Conservation (phyloP, 495 filamentous ascomycete genomes). For the Immersiella caudata region DNA sequence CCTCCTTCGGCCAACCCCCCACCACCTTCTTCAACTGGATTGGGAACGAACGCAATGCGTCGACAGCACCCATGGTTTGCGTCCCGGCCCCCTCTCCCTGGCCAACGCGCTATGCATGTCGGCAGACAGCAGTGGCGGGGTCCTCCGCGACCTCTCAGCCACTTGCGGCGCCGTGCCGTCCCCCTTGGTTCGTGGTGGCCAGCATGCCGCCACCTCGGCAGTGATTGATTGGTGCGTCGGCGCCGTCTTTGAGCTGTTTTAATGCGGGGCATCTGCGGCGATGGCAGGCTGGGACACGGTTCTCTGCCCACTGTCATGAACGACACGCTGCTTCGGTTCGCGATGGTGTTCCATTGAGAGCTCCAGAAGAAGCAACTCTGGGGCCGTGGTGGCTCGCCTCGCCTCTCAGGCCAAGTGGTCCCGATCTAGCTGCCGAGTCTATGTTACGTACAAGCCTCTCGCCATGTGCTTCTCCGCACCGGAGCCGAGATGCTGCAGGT, state of each 20-base stretch:
- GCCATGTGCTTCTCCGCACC: not conserved
- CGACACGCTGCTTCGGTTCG: not conserved
- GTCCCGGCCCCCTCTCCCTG: conserved; percentile 3
- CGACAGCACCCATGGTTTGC: not conserved
- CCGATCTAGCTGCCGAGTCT: conserved; percentile 7
- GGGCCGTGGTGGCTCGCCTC: conserved; percentile 8
- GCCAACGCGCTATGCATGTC: conserved; percentile 17
- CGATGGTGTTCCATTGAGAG: not conserved
- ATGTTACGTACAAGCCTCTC: conserved; percentile 14
- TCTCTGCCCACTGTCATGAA: conserved; percentile 1
- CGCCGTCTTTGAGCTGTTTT: conserved; percentile 15
- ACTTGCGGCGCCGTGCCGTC: conserved; percentile 17
- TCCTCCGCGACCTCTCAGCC: conserved; percentile 14
- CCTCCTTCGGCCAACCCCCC: conserved; percentile 19
- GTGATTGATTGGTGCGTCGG: conserved; percentile 16
- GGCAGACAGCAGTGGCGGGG: conserved; percentile 18
- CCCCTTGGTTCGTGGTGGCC: conserved; percentile 1
- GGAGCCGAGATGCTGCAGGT: conserved; percentile 1
- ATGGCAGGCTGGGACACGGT: not conserved
- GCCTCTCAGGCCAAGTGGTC: conserved; percentile 10
- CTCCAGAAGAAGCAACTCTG: not conserved
- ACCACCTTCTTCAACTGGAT: conserved; percentile 1
- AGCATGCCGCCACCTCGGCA: conserved; percentile 17
- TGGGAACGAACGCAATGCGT: conserved; percentile 2
- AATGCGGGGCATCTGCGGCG: conserved; percentile 22